These are phyloP conservation scores for Stramenopiles sp. DNA, from an alignment of 352 stramenopile species.

Conservation along the genomic window DNA sequence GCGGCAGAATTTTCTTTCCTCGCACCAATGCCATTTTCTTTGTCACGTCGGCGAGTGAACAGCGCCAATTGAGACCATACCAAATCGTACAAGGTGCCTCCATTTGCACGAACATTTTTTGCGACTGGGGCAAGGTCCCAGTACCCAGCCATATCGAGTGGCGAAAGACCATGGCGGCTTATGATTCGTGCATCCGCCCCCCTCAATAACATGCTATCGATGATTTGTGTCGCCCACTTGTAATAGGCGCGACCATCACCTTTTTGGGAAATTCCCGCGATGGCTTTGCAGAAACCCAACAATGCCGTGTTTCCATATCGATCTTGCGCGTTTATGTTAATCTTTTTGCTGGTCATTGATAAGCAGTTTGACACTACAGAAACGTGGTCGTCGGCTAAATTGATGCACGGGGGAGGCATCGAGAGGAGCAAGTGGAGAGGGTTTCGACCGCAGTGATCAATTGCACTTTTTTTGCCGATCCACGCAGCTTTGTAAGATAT, in stretches of 20 bases:
- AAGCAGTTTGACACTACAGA: not conserved
- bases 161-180: not conserved
- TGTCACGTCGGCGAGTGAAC: not conserved
- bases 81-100: not conserved
- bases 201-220: not conserved
- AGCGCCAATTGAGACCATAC: not conserved
- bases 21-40: not conserved
- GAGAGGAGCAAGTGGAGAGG: not conserved
- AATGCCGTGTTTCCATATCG: conserved; percentile 4
- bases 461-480: not conserved
- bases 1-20: not conserved
- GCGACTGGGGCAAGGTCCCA: not conserved
- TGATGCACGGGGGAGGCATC: not conserved
- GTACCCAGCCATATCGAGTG: not conserved
- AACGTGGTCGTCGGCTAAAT: not conserved
- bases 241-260: not conserved
- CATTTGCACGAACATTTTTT: not conserved
- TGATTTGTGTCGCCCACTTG: not conserved
- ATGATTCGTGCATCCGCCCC: not conserved
- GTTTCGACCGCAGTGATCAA: not conserved
- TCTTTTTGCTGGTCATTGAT: not conserved
- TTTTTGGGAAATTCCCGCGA: not conserved
- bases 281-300: not conserved
- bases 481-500: not conserved
- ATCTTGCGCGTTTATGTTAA: not conserved